Percentiles rank a stretch among this genome's conserved stretches.
These are phyloP conservation scores for Thraustotheca clavata DNA, from an alignment of 352 stramenopile species.

Conservation along the genomic window DNA sequence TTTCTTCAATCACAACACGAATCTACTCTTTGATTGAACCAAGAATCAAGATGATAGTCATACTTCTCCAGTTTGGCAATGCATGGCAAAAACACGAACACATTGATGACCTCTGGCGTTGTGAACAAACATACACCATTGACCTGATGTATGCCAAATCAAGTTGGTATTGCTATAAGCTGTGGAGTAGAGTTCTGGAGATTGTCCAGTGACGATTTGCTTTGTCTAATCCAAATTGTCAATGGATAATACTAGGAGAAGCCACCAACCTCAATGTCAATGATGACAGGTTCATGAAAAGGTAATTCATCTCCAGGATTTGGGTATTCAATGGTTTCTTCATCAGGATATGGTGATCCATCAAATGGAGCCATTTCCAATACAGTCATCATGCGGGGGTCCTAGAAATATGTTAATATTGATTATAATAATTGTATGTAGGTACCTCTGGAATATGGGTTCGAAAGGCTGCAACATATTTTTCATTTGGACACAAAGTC, in stretches of 20 bases:
- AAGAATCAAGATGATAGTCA: background rate
- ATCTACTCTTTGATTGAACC: background rate
- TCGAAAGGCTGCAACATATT: slow-evolving; percentile 11
- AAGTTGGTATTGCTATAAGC: background rate
- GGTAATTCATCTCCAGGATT: slow-evolving; percentile 3
- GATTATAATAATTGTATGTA: background rate
- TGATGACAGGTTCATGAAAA: background rate
- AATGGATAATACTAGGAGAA: background rate
- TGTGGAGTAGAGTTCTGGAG: background rate
- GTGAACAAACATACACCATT: slow-evolving; percentile 9
- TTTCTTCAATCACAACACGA: background rate
- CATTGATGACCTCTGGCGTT: slow-evolving; percentile 1
- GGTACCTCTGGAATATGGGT: background rate
- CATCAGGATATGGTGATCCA: background rate
- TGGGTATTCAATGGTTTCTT: background rate
- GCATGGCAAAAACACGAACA: background rate
- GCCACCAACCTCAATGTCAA: background rate
- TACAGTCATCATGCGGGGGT: background rate
- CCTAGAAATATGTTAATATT: background rate
- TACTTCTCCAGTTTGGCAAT: background rate
- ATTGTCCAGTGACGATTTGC: background rate
- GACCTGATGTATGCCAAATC: background rate
- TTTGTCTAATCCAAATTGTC: background rate
- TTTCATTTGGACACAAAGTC: background rate
- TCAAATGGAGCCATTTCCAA: background rate